These are phyloP conservation scores for Verbena officinalis DNA, from an alignment of 257 asterid genomes.

Conservation along the genomic window DNA sequence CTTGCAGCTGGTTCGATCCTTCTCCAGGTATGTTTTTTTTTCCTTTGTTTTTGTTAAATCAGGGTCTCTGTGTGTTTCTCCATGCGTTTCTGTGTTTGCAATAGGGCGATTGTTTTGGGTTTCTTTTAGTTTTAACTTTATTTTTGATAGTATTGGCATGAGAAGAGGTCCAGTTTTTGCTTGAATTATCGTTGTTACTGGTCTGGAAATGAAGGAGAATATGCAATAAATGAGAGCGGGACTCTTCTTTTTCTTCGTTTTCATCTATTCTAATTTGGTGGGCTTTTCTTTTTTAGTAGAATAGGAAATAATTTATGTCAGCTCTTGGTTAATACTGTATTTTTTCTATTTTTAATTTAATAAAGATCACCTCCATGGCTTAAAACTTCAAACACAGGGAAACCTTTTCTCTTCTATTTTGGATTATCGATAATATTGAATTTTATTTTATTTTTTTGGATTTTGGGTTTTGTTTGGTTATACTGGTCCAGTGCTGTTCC, in stretches of 20 bases:
- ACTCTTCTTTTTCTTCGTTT: slow-evolving; percentile 8
- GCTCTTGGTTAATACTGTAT: neutral
- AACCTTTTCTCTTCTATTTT: neutral
- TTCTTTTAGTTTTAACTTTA: neutral
- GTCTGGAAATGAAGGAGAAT: slow-evolving; percentile 19
- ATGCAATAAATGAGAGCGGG: neutral
- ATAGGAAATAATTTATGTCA: neutral
- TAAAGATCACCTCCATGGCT: neutral
- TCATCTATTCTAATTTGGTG: neutral
- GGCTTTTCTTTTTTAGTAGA: slow-evolving; percentile 13
- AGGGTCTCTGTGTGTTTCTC: too few species aligned
- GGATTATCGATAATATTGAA: neutral
- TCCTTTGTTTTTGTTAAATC: neutral
- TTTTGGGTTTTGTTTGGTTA: neutral
- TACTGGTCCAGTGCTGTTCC: neutral
- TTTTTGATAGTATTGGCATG: neutral
- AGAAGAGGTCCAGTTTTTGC: slow-evolving; percentile 27
- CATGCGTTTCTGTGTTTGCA: neutral
- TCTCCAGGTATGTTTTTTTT: slow-evolving; percentile 16
- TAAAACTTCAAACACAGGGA: neutral
- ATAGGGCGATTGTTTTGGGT: neutral
- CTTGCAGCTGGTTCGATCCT: slow-evolving; percentile 1
- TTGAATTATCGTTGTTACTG: slow-evolving; percentile 19
- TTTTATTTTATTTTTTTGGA: neutral
- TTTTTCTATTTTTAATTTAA: neutral